phyloP scores from a whole-genome alignment of 371 early-diverging fungal genomes.

The Mucor mucedo region DNA sequence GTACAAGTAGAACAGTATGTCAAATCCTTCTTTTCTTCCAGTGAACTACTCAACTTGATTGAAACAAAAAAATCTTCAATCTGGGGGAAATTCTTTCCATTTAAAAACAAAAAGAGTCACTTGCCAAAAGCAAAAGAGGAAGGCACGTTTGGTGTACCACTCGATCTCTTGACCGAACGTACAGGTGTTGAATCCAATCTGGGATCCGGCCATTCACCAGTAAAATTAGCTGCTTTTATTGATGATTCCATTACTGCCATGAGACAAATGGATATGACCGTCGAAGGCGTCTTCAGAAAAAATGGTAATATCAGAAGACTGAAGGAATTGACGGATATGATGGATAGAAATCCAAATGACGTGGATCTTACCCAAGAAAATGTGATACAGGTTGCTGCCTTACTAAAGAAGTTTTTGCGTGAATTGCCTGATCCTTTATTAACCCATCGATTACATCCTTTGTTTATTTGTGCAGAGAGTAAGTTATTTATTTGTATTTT shows the following conservation, averaged over 20 bases:
- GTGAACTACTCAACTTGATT: conserved; percentile 73
- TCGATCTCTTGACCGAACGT: conserved; percentile 54
- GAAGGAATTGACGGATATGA: conserved; percentile 78
- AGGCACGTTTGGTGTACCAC: conserved; percentile 61
- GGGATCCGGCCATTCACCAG: conserved; percentile 75
- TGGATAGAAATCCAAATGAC: conserved; percentile 78
- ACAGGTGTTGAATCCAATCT: conserved; percentile 85
- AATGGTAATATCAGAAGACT: conserved; percentile 94
- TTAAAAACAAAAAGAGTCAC: conserved; percentile 54
- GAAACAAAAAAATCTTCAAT: conserved; percentile 73
- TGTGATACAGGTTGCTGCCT: conserved; percentile 91
- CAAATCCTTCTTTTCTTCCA: conserved; percentile 61
- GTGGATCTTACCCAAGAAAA: conserved; percentile 78
- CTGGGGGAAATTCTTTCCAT: conserved; percentile 77
- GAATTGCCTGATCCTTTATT: conserved; percentile 96
- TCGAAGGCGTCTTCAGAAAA: conserved; percentile 96
- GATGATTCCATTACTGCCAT: conserved; percentile 84
- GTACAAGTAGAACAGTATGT: conserved; percentile 77
- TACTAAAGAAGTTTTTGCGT: conserved; percentile 93
- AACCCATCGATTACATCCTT: conserved; percentile 82
- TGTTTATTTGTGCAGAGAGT: conserved; percentile 82
- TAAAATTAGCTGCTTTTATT: conserved; percentile 84
- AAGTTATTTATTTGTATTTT: conserved; percentile 8
- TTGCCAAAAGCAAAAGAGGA: conserved; percentile 52
- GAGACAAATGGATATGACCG: conserved; percentile 83